Percentiles rank a stretch among this genome's conserved stretches.
phyloP scores from a whole-genome alignment of 148 eudicot genomes.

The Pouteria glomerata region DNA sequence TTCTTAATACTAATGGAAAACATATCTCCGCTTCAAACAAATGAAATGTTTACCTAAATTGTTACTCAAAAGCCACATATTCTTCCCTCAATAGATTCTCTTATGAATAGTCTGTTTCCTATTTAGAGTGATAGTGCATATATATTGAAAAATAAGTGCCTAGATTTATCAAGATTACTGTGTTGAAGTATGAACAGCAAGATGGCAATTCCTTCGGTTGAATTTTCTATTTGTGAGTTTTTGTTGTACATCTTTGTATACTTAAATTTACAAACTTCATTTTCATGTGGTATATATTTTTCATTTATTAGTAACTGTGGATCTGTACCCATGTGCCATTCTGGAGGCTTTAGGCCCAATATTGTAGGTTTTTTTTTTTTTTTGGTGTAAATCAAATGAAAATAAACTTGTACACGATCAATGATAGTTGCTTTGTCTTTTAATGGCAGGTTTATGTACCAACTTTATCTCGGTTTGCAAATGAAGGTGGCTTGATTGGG shows the following conservation, averaged over 20 bases:
- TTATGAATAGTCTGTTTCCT: not conserved
- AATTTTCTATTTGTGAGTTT: not conserved
- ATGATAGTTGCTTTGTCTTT: slow-evolving; percentile 16
- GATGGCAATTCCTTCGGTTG: not conserved
- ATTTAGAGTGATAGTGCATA: not conserved
- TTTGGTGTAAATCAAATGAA: no score
- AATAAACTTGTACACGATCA: not conserved
- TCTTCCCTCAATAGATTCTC: not conserved
- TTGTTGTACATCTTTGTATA: not conserved
- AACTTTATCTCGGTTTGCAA: slow-evolving; percentile 59
- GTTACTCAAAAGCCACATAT: not conserved
- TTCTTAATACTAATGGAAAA: not conserved
- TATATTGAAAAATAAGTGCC: not conserved
- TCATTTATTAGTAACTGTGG: not conserved
- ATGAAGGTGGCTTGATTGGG: slow-evolving; percentile 79
- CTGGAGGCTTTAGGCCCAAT: not conserved
- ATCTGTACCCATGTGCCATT: not conserved
- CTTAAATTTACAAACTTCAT: not conserved
- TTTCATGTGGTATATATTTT: not conserved
- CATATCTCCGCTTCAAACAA: no score
- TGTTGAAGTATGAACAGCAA: not conserved
- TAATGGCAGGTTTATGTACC: slow-evolving; percentile 76
- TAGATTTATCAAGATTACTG: not conserved
- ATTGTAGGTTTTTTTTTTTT: not conserved
- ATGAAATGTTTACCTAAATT: not conserved